Evolutionary conservation across 2,329 filamentous ascomycete genomes (phyloP).

Genomic region (Grosmannia huntii): DNA sequence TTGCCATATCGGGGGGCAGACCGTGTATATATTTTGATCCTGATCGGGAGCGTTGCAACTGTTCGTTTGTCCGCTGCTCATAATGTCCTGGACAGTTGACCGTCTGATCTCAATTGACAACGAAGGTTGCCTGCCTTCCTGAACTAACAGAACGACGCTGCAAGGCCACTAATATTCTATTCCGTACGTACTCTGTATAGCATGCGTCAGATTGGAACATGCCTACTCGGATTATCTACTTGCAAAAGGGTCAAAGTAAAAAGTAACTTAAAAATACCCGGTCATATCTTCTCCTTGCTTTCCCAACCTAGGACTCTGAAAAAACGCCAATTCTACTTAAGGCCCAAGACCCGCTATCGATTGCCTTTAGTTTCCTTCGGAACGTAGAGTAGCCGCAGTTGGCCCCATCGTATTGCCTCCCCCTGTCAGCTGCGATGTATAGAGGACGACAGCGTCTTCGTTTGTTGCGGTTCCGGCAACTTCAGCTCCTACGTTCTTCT

Average conservation of each 20-base stretch:
- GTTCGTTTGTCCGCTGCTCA: background rate
- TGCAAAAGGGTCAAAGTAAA: too few species aligned
- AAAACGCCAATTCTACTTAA: too few species aligned
- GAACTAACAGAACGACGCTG: too few species aligned
- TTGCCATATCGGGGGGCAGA: too few species aligned
- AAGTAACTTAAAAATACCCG: background rate
- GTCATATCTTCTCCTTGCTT: background rate
- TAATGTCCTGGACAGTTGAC: background rate
- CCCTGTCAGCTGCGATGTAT: background rate
- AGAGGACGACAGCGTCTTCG: background rate
- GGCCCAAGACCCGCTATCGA: background rate
- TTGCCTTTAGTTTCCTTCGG: background rate
- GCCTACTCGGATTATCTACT: too few species aligned
- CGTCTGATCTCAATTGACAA: background rate
- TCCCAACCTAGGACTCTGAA: background rate
- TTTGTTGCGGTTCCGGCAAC: background rate
- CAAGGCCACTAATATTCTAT: too few species aligned
- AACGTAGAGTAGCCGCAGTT: conserved; percentile 1
- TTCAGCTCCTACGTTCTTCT: background rate
- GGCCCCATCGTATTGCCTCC: background rate
- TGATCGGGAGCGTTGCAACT: too few species aligned
- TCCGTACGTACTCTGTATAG: too few species aligned
- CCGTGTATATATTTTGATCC: too few species aligned
- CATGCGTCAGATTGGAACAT: too few species aligned
- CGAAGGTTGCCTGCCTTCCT: too few species aligned